These are phyloP conservation scores for Rhizopus delemar DNA, from an alignment of 371 early-diverging fungal genomes.

Conservation along the genomic window DNA sequence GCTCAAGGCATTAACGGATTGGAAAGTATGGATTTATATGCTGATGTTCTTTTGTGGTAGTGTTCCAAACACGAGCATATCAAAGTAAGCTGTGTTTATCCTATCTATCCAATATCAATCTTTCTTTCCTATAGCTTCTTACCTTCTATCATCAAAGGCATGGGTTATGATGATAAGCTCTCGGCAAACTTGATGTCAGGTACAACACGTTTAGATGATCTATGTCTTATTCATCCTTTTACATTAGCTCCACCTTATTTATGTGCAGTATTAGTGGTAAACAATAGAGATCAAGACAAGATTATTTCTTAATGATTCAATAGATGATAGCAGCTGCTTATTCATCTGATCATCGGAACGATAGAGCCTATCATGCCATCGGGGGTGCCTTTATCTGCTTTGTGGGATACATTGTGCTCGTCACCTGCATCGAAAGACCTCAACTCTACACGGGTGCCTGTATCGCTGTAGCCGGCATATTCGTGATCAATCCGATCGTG, in stretches of 20 bases:
- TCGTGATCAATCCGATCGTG: slow-evolving; percentile 50
- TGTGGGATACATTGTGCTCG: slow-evolving; percentile 39
- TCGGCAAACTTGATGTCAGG: slow-evolving; percentile 54
- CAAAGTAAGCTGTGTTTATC: slow-evolving; percentile 30
- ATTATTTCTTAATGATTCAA: background rate
- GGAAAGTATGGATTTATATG: slow-evolving; percentile 57
- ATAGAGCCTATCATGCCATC: slow-evolving; percentile 47
- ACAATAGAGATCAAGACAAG: background rate
- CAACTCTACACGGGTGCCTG: slow-evolving; percentile 38
- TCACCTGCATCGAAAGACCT: slow-evolving; percentile 18
- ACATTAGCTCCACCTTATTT: slow-evolving; percentile 49
- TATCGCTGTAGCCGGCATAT: slow-evolving; percentile 48
- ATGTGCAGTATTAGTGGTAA: slow-evolving; percentile 45
- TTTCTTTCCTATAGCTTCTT: slow-evolving; percentile 31
- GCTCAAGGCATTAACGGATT: slow-evolving; percentile 38
- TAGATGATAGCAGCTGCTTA: slow-evolving; percentile 46
- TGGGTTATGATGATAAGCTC: slow-evolving; percentile 46
- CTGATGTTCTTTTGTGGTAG: slow-evolving; percentile 54
- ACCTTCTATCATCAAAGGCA: slow-evolving; percentile 45
- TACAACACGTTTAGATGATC: slow-evolving; percentile 5
- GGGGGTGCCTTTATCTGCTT: slow-evolving; percentile 37
- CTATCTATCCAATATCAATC: background rate
- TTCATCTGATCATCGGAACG: slow-evolving; percentile 40
- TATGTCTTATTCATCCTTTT: too few species aligned
- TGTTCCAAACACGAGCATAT: slow-evolving; percentile 51